Conservation (phyloP, 2,329 filamentous ascomycete genomes). For the Claviceps purpurea region DNA sequence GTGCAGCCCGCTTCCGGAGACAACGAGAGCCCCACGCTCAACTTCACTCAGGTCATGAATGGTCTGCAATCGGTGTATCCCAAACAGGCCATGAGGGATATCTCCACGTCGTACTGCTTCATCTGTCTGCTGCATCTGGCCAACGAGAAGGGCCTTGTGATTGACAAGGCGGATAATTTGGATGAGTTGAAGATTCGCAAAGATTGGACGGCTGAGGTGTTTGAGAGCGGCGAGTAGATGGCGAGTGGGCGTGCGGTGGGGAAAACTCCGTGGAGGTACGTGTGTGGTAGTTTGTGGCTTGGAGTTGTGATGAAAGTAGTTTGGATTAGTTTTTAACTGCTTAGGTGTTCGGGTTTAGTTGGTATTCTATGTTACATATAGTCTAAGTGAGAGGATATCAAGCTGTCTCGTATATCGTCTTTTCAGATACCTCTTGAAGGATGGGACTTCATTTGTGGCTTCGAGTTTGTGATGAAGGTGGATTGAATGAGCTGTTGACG, state of each 20-base stretch:
- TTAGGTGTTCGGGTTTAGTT: too few relatives aligned
- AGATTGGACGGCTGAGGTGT: conserved; percentile 47
- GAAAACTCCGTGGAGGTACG: too few relatives aligned
- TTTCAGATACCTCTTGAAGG: too few relatives aligned
- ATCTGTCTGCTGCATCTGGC: conserved; percentile 85
- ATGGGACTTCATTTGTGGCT: too few relatives aligned
- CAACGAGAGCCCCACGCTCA: conserved; percentile 40
- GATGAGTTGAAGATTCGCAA: conserved; percentile 47
- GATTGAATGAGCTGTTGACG: too few relatives aligned
- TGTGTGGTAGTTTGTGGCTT: too few relatives aligned
- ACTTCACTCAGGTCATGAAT: conserved; percentile 89
- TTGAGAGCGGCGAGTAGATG: conserved; percentile 23
- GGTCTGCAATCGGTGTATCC: conserved; percentile 76
- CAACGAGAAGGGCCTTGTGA: conserved; percentile 79
- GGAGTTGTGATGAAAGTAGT: too few relatives aligned
- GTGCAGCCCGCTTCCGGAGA: conserved; percentile 17
- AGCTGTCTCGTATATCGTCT: too few relatives aligned
- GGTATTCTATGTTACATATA: too few relatives aligned
- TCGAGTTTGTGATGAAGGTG: too few relatives aligned
- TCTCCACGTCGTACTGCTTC: conserved; percentile 87
- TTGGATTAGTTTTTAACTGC: too few relatives aligned
- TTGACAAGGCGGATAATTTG: conserved; percentile 49
- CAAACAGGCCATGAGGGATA: conserved; percentile 76
- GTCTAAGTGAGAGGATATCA: too few relatives aligned
- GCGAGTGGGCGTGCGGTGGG: background rate